Evolutionary conservation across 805 yeast genomes (phyloP).

Genomic region (Pachysolen tannophilus): DNA sequence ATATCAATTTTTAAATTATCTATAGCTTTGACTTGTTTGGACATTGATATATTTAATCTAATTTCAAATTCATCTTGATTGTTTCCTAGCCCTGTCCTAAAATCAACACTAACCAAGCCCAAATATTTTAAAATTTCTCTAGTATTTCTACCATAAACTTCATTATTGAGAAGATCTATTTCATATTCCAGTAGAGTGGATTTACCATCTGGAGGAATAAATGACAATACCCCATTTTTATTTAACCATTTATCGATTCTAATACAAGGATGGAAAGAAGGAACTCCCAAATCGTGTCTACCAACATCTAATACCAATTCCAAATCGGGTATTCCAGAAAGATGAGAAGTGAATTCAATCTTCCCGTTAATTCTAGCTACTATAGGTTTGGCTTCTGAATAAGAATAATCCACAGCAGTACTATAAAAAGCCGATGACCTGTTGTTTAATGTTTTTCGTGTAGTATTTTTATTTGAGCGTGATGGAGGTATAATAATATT

Average conservation of each 20-base stretch:
- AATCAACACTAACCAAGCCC: slow-evolving; percentile 52
- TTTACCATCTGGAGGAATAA: slow-evolving; percentile 86
- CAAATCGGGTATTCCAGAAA: slow-evolving; percentile 75
- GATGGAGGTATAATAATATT: slow-evolving; percentile 41
- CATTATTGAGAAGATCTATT: slow-evolving; percentile 36
- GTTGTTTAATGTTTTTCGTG: neutral
- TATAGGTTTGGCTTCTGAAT: slow-evolving; percentile 25
- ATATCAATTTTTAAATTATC: slow-evolving; percentile 36
- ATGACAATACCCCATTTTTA: slow-evolving; percentile 36
- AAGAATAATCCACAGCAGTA: slow-evolving; percentile 18
- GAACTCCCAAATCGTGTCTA: slow-evolving; percentile 42
- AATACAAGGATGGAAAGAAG: slow-evolving; percentile 68
- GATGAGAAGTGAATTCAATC: slow-evolving; percentile 52
- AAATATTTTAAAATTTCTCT: slow-evolving; percentile 18
- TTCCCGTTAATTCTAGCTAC: slow-evolving; percentile 55
- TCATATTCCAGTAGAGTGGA: slow-evolving; percentile 56
- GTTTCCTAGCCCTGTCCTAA: slow-evolving; percentile 44
- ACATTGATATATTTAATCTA: slow-evolving; percentile 36
- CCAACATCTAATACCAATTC: slow-evolving; percentile 43
- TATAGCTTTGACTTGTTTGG: slow-evolving; percentile 35
- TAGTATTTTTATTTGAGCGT: slow-evolving; percentile 4
- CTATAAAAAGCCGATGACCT: slow-evolving; percentile 19
- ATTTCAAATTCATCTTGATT: slow-evolving; percentile 56
- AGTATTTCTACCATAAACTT: slow-evolving; percentile 14
- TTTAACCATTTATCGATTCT: slow-evolving; percentile 42